These are phyloP conservation scores for Naganishia cerealis DNA, from an alignment of 1,284 basidiomycete species.

Conservation along the genomic window DNA sequence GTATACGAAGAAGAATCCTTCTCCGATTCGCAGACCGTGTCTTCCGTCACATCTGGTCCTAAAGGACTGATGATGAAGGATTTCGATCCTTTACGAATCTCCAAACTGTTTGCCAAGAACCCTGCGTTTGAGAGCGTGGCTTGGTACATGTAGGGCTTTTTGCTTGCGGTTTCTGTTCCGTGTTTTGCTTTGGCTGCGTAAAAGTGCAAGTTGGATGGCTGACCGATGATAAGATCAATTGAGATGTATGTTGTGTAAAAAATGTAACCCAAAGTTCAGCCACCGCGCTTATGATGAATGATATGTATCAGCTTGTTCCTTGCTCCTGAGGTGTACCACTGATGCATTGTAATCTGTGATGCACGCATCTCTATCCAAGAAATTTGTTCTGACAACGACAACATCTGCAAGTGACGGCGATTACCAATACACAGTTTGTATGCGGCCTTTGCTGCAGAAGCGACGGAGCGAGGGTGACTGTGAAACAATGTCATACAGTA, in stretches of 20 bases:
- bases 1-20: conserved; percentile 32
- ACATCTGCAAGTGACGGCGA: too few species aligned
- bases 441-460: background rate
- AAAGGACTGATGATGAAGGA: conserved; percentile 9
- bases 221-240: background rate
- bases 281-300: background rate
- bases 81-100: conserved; percentile 12
- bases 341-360: too few species aligned
- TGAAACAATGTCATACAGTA: background rate
- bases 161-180: background rate
- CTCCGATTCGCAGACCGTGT: conserved; percentile 22
- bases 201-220: background rate
- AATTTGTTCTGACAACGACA: too few species aligned
- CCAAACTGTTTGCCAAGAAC: conserved; percentile 27
- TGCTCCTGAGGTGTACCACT: too few species aligned
- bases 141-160: conserved; percentile 20
- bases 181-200: background rate
- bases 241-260: background rate
- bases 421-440: too few species aligned
- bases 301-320: background rate
- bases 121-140: conserved; percentile 25
- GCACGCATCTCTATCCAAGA: too few species aligned
- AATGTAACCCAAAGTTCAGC: background rate
- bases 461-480: background rate
- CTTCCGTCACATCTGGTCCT: conserved; percentile 11